Evolutionary conservation across 768 basidiomycete species (phyloP), one percentile per base, ranked within the genome.

Genomic region (Cystoderma amianthinum): DNA sequence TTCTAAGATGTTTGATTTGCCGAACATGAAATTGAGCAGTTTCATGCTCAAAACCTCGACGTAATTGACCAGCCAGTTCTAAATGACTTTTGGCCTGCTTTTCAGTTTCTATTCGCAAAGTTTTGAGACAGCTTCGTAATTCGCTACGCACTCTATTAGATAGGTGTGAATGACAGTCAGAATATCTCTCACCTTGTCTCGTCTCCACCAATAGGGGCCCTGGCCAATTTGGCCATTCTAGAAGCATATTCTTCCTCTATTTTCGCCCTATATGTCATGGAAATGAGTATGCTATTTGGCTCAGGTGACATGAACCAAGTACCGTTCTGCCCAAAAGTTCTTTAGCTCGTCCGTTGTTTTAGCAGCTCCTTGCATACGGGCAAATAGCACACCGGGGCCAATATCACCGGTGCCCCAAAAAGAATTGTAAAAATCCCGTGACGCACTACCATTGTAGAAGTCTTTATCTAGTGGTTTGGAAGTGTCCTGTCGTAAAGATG

Each of bases 231-330:
- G 7, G 76, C 67, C 6, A 99, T 60, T 21, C 81, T 74, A 55
- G 84, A 82, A 2, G 93, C 86, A 56, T 96, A 97, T 32, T 98
- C 94, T 54, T 97, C 93, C 62, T 98, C 93, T 43, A 98, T 94
- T 13, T 72, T 48, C 15, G 87, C 82, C 61, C 95, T 95, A 32
- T 34, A 47, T 38, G 35, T 17, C 32, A 22, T 11, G 7, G 15
- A 5, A 3, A 18, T 33, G 2, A 16, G 18, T n/a, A 28, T 9
- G 44, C 24, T 42, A 7, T 28, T 32, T 32, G 3, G 38, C 17
- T 13, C 10, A 16, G 16, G 11, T n/a, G 13, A 2, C 11, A 10
- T 10, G 18, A 9, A 23, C 10, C 23, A 35, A 78, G 42, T 48
- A 95, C 94, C 94, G 74, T 63, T 98, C 94, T 53, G 86, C 91